phyloP scores from a whole-genome alignment of 202 grass and related monocot genomes.

The Tripidium arundinaceum region DNA sequence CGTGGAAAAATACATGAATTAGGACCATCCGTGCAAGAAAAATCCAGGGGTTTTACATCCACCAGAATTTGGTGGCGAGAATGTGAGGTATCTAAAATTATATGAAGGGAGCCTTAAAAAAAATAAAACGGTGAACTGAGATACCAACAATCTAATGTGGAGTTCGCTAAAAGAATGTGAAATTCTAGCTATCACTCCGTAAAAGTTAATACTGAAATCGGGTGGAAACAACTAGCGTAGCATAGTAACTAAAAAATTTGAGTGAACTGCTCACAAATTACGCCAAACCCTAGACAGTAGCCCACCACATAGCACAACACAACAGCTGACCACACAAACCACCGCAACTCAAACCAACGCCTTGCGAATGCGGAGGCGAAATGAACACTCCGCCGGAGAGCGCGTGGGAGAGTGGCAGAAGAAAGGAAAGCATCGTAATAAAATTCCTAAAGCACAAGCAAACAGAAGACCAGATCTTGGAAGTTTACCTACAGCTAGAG shows the following conservation, averaged over 20 bases:
- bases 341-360: not conserved
- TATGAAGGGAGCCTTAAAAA: not conserved
- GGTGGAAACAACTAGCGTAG: not conserved
- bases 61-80: not conserved
- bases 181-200: not conserved
- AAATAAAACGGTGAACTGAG: not conserved
- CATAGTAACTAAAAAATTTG: not conserved
- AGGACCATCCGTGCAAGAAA: not conserved
- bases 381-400: not conserved
- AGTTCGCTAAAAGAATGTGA: not conserved
- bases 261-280: not conserved
- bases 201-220: not conserved
- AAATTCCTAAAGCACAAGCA: not conserved
- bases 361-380: not conserved
- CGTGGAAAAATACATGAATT: not conserved
- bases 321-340: not conserved
- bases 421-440: not conserved
- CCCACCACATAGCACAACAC: not conserved
- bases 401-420: not conserved
- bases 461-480: not conserved
- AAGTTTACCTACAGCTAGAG: constrained; percentile 4
- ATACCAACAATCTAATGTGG: not conserved
- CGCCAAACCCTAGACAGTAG: constrained; percentile 26
- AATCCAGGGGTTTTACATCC: not conserved
- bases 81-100: not conserved